Conservation (phyloP, 2,329 filamentous ascomycete genomes). For the Aspergillus carbonarius region DNA sequence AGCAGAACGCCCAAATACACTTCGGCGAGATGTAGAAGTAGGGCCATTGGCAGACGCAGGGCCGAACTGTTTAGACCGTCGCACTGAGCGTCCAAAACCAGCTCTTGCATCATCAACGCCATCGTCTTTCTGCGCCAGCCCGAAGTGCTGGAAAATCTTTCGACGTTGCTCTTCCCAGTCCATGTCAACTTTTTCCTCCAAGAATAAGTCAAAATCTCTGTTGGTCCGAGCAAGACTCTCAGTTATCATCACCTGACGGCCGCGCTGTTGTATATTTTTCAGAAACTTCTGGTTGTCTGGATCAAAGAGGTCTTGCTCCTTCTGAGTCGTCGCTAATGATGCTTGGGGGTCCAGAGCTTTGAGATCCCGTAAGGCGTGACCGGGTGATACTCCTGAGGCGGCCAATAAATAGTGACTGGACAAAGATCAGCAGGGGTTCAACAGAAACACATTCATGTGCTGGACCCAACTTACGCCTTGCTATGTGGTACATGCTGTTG, state of each 20-base stretch:
- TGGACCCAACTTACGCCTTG: conserved; percentile 50
- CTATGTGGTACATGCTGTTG: conserved; percentile 45
- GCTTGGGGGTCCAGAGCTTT: conserved; percentile 73
- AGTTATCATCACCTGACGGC: conserved; percentile 84
- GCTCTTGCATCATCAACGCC: conserved; percentile 40
- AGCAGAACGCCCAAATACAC: conserved; percentile 67
- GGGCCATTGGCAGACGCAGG: conserved; percentile 45
- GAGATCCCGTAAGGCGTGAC: conserved; percentile 80
- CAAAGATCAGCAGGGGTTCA: not conserved
- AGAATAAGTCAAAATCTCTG: conserved; percentile 86
- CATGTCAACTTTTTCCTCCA: conserved; percentile 91
- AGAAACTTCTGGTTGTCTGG: conserved; percentile 70
- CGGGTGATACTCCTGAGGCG: conserved; percentile 87
- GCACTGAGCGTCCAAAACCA: conserved; percentile 53
- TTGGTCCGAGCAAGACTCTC: conserved; percentile 88
- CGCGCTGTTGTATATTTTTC: conserved; percentile 82
- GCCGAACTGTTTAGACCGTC: conserved; percentile 41
- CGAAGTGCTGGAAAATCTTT: conserved; percentile 94
- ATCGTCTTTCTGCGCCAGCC: conserved; percentile 61
- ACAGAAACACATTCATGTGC: not conserved
- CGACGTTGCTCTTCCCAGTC: conserved; percentile 95
- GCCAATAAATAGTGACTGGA: conserved; percentile 84
- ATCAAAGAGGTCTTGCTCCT: conserved; percentile 47
- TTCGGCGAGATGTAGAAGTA: conserved; percentile 45
- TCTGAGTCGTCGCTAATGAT: conserved; percentile 43